Base-by-base conservation (phyloP, 805 yeast species). In the Peterozyma xylosa region DNA sequence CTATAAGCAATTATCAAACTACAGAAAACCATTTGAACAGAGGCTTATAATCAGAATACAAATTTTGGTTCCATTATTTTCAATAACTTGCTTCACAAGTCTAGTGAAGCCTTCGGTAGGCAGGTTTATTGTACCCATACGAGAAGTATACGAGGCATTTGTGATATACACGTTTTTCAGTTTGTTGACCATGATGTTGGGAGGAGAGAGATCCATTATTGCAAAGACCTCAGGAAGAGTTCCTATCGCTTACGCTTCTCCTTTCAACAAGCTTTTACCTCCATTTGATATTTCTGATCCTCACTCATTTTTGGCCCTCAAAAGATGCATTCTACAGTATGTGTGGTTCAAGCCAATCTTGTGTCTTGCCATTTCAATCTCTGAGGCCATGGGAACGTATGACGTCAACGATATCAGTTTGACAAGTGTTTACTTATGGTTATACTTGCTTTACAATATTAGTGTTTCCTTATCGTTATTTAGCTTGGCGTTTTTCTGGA, bases 81-180 rank as follows among this genome's bases (percentile, higher is more conserved):
- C 95, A 5, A 48, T 82, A 0, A 71, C 88, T 10, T 84, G 96
- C 56, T 84, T 76, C 54, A 52, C 74, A 3, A 72, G 79, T 52
- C 68, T 82, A 16, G 64, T 67, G 14, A 64, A 69, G 59, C 77
- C 69, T n/a, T 51, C 52, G 4, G 48, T 66, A 30, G 78, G 71
- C 40, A 64, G 60, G 44, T 67, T 68, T 45, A 52, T 88, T 2
- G 93, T 85, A 52, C 95, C 96, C 0, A 54, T 86, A 0, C 70
- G 93, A 38, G 99, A 93, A 58, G 77, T 91, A 1, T 93, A 93
- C 62, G 99, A 93, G 62, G 97, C 98, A 0, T 87, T 93, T 63
- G 96, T 90, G 32, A 86, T 93, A 32, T 93, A 93, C 62, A 88
- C 96, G 2, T 93, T 93, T 59, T 91, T 86, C 67, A 75, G 91